Evolutionary conservation across 2,329 filamentous ascomycete species (phyloP), one percentile per base, ranked within the genome.

Genomic region (Pseudofabraea citricarpa): DNA sequence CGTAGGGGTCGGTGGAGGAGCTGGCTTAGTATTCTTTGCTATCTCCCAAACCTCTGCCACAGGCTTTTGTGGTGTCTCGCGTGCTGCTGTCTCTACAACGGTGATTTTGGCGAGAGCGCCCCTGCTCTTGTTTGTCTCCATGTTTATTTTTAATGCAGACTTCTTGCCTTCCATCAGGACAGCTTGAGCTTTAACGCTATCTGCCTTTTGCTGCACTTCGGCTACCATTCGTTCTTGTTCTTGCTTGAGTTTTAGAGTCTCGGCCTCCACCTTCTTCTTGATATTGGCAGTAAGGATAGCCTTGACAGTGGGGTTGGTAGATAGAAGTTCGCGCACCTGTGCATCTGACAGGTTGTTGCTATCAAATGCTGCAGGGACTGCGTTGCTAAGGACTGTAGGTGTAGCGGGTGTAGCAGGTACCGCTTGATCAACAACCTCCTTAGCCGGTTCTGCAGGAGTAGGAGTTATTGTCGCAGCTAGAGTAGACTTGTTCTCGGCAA

Each of bases 31-130:
- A 41, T 67, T 71, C 65, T 91, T 90, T 0, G 85, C 90, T 42
- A 87, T 69, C 50, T 85, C 81, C 87, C 88, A 96, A 0, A 96
- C 90, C 64, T 96, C 90, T 8, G 71, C 78, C 4, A 97, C 89
- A 1, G 90, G 80, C 60, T 81, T 83, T 56, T 91, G 75, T 0
- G 91, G 91, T 1, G 90, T 96, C 37, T 95, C 85, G n/a, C 74
- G 75, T 0, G 85, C 89, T 10, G 91, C 90, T 36, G 81, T 86
- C 57, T 90, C 78, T 3, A 97, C 86, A 1, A 93, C 79, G 2
- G 78, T 76, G 23, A 94, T 68, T 68, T 93, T 94, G 4, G 84
- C 86, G 40, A 74, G 73, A 0, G 82, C 79, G 7, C 70, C 67
- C 49, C 75, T 79, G 36, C 75, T 67, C 59, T 83, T 81, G 54